These are phyloP conservation scores for Lachnellula suecica DNA, from an alignment of 2,329 filamentous ascomycete species.

Conservation along the genomic window DNA sequence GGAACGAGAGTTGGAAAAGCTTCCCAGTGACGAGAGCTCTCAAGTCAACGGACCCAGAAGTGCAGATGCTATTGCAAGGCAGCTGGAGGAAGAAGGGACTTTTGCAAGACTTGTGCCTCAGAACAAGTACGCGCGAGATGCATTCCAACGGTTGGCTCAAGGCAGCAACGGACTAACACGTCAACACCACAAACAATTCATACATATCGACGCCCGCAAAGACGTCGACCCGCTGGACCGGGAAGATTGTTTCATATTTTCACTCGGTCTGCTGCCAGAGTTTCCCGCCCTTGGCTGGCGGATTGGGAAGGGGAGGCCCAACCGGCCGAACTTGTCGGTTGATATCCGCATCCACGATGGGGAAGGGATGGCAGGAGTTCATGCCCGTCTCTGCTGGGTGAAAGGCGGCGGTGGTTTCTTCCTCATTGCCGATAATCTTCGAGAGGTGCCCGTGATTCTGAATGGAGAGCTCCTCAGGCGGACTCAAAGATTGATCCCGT, in stretches of 20 bases:
- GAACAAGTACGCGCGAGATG: constrained; percentile 12
- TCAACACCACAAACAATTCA: constrained; percentile 13
- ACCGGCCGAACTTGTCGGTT: constrained; percentile 15
- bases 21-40: neutral
- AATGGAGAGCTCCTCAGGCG: constrained; percentile 20
- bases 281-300: constrained; percentile 18
- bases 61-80: neutral
- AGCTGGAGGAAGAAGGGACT: constrained; percentile 11
- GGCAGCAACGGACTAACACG: neutral
- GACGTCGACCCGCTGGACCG: constrained; percentile 4
- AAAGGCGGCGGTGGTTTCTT: constrained; percentile 23
- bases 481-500: constrained; percentile 20
- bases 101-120: constrained; percentile 16
- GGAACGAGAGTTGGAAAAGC: constrained; percentile 7
- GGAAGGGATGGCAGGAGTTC: constrained; percentile 17
- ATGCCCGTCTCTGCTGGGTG: constrained; percentile 21
- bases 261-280: constrained; percentile 14
- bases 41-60: neutral
- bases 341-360: constrained; percentile 19
- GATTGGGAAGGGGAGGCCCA: constrained; percentile 19
- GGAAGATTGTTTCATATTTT: constrained; percentile 13
- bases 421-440: constrained; percentile 19
- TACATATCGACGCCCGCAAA: constrained; percentile 9
- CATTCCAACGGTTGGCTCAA: constrained; percentile 8
- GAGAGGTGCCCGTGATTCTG: constrained; percentile 11